A percentile compares a stretch with the other conserved stretches of the same genome.
Evolutionary conservation across 2,329 filamentous ascomycete genomes (phyloP).

Genomic region (Fusarium sp.): DNA sequence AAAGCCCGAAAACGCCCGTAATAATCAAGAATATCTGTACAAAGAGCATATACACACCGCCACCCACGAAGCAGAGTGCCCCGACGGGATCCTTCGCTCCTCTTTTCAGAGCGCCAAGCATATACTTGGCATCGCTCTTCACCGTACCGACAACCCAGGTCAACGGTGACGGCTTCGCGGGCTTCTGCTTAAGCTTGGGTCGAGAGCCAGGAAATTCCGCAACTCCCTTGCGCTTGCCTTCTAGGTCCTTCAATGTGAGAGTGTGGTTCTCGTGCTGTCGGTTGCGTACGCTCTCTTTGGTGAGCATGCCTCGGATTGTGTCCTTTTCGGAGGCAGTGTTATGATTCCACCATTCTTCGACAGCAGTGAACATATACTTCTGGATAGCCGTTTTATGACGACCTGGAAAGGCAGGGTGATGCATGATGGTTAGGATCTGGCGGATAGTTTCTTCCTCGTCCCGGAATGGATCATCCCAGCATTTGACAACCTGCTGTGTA

Average conservation of each 20-base stretch:
- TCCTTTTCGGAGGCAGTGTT: slow-evolving; percentile 38
- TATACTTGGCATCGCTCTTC: slow-evolving; percentile 37
- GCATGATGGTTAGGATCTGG: slow-evolving; percentile 81
- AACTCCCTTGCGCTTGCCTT: slow-evolving; percentile 42
- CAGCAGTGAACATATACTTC: slow-evolving; percentile 82
- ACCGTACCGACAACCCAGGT: slow-evolving; percentile 38
- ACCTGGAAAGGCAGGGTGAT: slow-evolving; percentile 84
- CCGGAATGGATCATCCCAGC: slow-evolving; percentile 77
- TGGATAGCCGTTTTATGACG: slow-evolving; percentile 77
- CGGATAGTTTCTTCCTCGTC: slow-evolving; percentile 80
- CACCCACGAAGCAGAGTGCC: slow-evolving; percentile 14
- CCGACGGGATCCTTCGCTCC: slow-evolving; percentile 32
- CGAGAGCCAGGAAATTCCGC: slow-evolving; percentile 45
- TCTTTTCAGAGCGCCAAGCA: slow-evolving; percentile 29
- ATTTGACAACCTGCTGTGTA: slow-evolving; percentile 45
- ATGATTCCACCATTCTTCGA: slow-evolving; percentile 79
- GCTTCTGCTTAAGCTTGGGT: slow-evolving; percentile 39
- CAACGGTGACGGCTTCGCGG: slow-evolving; percentile 39
- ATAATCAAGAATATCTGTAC: slow-evolving; percentile 15
- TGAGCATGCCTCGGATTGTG: slow-evolving; percentile 41
- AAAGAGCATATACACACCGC: slow-evolving; percentile 27
- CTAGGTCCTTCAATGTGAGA: slow-evolving; percentile 42
- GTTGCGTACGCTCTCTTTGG: slow-evolving; percentile 43
- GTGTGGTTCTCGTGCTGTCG: slow-evolving; percentile 48
- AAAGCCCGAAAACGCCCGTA: slow-evolving; percentile 10